A percentile compares a stretch with the other conserved stretches of the same genome.
Evolutionary conservation across 1,284 basidiomycete species (phyloP).

Genomic region (Takashimella koratensis): DNA sequence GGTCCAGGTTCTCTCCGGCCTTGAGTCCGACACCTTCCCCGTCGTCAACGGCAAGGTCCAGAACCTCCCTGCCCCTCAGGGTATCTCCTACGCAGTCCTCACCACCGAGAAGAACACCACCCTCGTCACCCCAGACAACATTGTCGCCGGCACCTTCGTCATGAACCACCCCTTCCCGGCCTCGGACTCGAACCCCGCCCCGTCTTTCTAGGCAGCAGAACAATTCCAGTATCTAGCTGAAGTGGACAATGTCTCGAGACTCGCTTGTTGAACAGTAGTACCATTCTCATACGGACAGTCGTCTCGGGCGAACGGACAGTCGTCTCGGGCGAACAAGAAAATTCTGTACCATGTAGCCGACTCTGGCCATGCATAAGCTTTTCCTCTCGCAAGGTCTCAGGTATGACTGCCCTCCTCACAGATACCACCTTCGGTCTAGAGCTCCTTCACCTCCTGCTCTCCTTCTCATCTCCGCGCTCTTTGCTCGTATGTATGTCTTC

Average conservation of each 20-base stretch:
- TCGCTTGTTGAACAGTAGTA: too few species aligned
- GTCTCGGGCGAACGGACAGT: too few species aligned
- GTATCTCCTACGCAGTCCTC: conserved; percentile 50
- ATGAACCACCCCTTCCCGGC: conserved; percentile 16
- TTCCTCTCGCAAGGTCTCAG: too few species aligned
- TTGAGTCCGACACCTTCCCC: conserved; percentile 26
- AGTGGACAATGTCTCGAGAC: neutral
- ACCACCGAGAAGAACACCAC: conserved; percentile 29
- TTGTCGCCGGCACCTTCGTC: conserved; percentile 46
- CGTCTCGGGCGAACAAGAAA: too few species aligned
- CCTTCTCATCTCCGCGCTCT: too few species aligned
- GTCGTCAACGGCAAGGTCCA: conserved; percentile 39
- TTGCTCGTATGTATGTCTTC: too few species aligned
- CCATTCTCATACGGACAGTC: too few species aligned
- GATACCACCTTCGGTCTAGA: too few species aligned
- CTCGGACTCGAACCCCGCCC: conserved; percentile 29
- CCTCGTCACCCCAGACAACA: conserved; percentile 41
- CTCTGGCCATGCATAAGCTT: too few species aligned
- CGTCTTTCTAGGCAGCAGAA: conserved; percentile 5
- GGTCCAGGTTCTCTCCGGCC: conserved; percentile 41
- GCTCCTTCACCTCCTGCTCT: too few species aligned
- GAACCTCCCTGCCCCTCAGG: conserved; percentile 49
- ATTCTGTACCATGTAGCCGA: too few species aligned
- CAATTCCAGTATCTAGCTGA: neutral
- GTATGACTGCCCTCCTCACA: too few species aligned